These are phyloP conservation scores for Fusarium nygamai DNA, from an alignment of 2,329 filamentous ascomycete genomes.

Conservation along the genomic window DNA sequence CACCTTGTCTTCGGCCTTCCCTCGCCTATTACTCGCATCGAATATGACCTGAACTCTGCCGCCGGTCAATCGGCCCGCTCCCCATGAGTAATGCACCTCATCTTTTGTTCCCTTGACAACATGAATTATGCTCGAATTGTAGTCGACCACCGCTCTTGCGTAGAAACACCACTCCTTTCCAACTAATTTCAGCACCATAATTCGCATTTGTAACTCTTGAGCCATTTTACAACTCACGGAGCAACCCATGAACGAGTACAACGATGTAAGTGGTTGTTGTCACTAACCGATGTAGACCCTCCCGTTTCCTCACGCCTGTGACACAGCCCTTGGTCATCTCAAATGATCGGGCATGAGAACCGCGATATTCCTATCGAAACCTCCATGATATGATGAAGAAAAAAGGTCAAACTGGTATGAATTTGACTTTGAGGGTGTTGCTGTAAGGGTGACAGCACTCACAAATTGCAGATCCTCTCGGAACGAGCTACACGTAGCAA, in stretches of 20 bases:
- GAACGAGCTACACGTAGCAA: constrained; percentile 45
- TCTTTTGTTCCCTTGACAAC: constrained; percentile 56
- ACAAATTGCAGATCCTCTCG: constrained; percentile 46
- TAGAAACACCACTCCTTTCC: not conserved
- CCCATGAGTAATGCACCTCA: constrained; percentile 65
- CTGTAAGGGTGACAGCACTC: constrained; percentile 44
- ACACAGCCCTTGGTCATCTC: constrained; percentile 1
- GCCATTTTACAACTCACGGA: constrained; percentile 60
- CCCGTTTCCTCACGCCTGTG: not conserved
- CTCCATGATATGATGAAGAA: constrained; percentile 41
- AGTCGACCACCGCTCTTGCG: constrained; percentile 43
- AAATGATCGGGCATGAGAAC: constrained; percentile 53
- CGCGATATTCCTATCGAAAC: constrained; percentile 53
- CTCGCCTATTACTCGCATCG: constrained; percentile 54
- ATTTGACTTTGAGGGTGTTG: constrained; percentile 44
- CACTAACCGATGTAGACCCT: constrained; percentile 10
- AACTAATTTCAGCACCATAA: constrained; percentile 57
- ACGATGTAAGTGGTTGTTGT: constrained; percentile 15
- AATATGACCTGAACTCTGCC: constrained; percentile 54
- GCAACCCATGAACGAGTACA: constrained; percentile 49
- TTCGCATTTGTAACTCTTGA: constrained; percentile 63
- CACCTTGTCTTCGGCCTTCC: constrained; percentile 55
- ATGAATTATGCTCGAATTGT: constrained; percentile 59
- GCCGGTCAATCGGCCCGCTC: constrained; percentile 61
- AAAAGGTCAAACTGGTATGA: constrained; percentile 34